A percentile compares a stretch with the other conserved stretches of the same genome.
These are phyloP conservation scores for Lachnellula cervina DNA, from an alignment of 2,329 filamentous ascomycete genomes.

Conservation along the genomic window DNA sequence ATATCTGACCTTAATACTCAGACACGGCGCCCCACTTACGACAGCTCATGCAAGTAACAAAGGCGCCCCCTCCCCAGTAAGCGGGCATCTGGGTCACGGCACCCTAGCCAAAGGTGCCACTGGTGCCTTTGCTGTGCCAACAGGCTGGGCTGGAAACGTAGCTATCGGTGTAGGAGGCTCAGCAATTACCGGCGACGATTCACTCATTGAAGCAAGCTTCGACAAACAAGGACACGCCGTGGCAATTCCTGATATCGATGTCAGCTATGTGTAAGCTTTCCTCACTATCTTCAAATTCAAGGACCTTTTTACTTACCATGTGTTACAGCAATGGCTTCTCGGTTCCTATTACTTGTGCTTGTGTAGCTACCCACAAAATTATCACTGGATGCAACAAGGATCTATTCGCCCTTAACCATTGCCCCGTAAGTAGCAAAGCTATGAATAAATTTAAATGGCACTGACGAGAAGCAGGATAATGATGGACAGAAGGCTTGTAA, in stretches of 20 bases:
- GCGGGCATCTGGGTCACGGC: neutral
- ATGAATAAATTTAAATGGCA: neutral
- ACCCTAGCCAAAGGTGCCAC: neutral
- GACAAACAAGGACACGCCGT: neutral
- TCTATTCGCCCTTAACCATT: neutral
- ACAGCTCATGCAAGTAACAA: too few relatives aligned
- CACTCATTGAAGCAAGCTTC: slow-evolving; percentile 4
- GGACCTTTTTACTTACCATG: neutral
- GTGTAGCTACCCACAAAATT: neutral
- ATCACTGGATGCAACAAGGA: slow-evolving; percentile 1
- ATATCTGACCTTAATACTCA: too few relatives aligned
- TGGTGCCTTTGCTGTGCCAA: slow-evolving; percentile 1
- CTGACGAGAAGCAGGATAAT: neutral
- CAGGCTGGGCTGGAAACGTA: slow-evolving; percentile 1
- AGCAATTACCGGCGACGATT: neutral
- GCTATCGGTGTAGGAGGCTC: neutral
- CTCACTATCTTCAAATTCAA: neutral
- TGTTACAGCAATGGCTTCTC: neutral
- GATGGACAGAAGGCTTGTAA: neutral
- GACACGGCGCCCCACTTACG: too few relatives aligned
- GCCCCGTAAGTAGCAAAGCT: neutral
- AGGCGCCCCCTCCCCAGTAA: neutral
- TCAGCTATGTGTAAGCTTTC: neutral
- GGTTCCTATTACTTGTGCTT: slow-evolving; percentile 1
- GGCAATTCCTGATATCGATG: neutral